Evolutionary conservation across 805 yeast genomes (phyloP).

Genomic region (Suhomyces pyralidae): DNA sequence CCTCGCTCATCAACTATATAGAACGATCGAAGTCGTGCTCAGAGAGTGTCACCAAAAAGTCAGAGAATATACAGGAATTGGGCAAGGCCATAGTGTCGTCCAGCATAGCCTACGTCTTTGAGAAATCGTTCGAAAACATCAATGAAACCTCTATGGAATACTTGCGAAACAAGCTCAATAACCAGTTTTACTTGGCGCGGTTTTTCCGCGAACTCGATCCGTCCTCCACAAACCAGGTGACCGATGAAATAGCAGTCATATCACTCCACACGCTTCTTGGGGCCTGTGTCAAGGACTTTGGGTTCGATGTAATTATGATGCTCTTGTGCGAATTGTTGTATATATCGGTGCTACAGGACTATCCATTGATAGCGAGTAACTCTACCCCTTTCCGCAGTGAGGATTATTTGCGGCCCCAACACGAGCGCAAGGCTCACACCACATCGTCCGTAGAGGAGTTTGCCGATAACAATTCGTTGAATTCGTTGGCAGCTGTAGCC

Average conservation of each 20-base stretch:
- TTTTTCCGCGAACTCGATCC: constrained; percentile 49
- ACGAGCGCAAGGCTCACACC: not conserved
- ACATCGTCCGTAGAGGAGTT: not conserved
- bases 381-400: constrained; percentile 3
- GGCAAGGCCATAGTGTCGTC: constrained; percentile 58
- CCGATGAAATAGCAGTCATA: constrained; percentile 51
- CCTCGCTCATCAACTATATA: constrained; percentile 34
- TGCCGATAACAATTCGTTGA: constrained; percentile 13
- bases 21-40: constrained; percentile 64
- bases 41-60: constrained; percentile 36
- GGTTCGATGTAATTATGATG: constrained; percentile 65
- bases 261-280: constrained; percentile 62
- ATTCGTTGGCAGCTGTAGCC: constrained; percentile 37
- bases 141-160: constrained; percentile 55
- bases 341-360: constrained; percentile 56
- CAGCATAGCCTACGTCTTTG: constrained; percentile 60
- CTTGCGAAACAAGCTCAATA: constrained; percentile 43
- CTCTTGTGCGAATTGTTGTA: constrained; percentile 69
- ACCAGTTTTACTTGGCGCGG: constrained; percentile 40
- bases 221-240: constrained; percentile 25
- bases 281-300: constrained; percentile 73
- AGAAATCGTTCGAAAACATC: constrained; percentile 55
- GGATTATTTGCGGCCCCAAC: constrained; percentile 4
- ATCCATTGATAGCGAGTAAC: constrained; percentile 56
- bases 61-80: constrained; percentile 50